Conservation (phyloP, 2,329 filamentous ascomycete genomes). For the Plenodomus biglobosus region DNA sequence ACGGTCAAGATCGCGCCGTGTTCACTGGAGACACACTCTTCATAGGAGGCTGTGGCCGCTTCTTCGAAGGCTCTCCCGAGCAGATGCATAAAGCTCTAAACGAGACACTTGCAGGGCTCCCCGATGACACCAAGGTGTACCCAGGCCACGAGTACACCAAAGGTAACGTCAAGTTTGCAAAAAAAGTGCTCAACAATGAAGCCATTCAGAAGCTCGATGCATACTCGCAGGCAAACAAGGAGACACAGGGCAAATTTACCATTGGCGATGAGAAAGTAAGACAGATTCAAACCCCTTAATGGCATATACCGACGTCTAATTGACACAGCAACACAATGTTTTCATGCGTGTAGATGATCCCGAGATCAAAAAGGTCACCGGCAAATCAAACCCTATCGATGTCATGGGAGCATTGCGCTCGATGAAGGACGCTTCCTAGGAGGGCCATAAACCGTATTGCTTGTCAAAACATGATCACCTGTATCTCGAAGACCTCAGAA, state of each 20-base stretch:
- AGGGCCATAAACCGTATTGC: neutral
- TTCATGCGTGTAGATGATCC: slow-evolving; percentile 94
- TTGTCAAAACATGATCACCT: neutral
- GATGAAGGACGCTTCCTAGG: slow-evolving; percentile 71
- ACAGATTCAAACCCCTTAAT: neutral
- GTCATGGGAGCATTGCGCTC: slow-evolving; percentile 86
- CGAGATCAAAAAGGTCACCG: slow-evolving; percentile 78
- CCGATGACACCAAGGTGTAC: slow-evolving; percentile 89
- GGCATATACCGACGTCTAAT: neutral
- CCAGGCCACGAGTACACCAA: slow-evolving; percentile 99
- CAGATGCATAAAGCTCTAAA: slow-evolving; percentile 93
- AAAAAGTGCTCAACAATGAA: slow-evolving; percentile 72
- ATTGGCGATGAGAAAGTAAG: slow-evolving; percentile 92
- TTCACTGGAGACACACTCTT: slow-evolving; percentile 98
- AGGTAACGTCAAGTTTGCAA: slow-evolving; percentile 84
- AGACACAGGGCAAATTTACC: slow-evolving; percentile 94
- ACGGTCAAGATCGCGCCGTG: slow-evolving; percentile 73
- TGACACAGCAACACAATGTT: slow-evolving; percentile 77
- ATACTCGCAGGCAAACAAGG: slow-evolving; percentile 75
- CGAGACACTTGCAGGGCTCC: slow-evolving; percentile 74
- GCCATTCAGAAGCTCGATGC: slow-evolving; percentile 71
- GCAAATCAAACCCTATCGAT: slow-evolving; percentile 74
- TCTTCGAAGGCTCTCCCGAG: slow-evolving; percentile 86
- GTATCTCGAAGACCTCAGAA: neutral
- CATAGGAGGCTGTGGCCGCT: slow-evolving; percentile 89